Conservation (phyloP, 2,329 filamentous ascomycete genomes). For the Xylariomycetidae sp. region DNA sequence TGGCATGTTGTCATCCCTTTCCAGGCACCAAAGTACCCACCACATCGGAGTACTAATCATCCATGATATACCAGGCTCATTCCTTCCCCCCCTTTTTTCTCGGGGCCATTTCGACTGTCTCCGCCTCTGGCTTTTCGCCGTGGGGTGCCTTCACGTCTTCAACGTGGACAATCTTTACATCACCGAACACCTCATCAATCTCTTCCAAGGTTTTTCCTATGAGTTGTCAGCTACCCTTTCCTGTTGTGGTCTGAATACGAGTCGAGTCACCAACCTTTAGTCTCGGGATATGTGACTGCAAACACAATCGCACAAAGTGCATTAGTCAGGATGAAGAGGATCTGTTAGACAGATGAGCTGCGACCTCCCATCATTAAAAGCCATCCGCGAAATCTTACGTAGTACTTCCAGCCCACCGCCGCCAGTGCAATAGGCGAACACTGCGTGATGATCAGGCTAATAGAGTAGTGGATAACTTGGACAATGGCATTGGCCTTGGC, state of each 20-base stretch:
- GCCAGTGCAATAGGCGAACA: slow-evolving; percentile 35
- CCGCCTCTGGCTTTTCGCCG: slow-evolving; percentile 4
- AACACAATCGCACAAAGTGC: slow-evolving; percentile 32
- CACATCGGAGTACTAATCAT: too few relatives aligned
- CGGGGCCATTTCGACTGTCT: background rate
- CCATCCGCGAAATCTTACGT: slow-evolving; percentile 18
- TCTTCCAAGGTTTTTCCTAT: slow-evolving; percentile 35
- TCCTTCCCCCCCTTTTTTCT: background rate
- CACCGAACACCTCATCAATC: slow-evolving; percentile 36
- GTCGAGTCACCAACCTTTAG: slow-evolving; percentile 23
- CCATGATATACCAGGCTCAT: background rate
- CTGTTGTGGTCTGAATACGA: background rate
- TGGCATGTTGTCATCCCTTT: too few relatives aligned
- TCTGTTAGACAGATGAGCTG: slow-evolving; percentile 18
- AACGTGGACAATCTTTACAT: slow-evolving; percentile 21
- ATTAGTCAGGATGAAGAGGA: slow-evolving; percentile 35
- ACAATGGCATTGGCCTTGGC: slow-evolving; percentile 38
- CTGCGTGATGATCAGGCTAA: slow-evolving; percentile 35
- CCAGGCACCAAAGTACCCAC: too few relatives aligned
- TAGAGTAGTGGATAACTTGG: slow-evolving; percentile 36
- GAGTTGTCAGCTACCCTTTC: slow-evolving; percentile 3
- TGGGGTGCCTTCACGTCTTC: slow-evolving; percentile 1
- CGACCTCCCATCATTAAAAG: too few relatives aligned
- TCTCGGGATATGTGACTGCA: slow-evolving; percentile 32
- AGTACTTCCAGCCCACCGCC: slow-evolving; percentile 37